phyloP scores from a whole-genome alignment of 2,329 filamentous ascomycete genomes.

The Paecilomyces sp. region DNA sequence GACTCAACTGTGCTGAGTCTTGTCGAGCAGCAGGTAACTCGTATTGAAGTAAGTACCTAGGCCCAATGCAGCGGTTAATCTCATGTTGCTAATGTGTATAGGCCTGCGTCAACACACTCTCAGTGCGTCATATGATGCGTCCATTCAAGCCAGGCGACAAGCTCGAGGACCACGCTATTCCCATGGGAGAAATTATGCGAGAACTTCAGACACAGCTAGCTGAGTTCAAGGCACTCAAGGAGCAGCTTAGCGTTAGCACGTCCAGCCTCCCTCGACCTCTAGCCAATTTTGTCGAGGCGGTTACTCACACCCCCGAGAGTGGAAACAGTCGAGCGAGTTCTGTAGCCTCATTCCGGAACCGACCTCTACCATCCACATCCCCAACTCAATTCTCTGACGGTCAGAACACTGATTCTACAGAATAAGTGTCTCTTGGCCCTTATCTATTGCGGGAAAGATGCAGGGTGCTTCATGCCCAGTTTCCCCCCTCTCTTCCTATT shows the following conservation, averaged over 20 bases:
- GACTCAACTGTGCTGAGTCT: constrained; percentile 84
- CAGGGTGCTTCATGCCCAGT: neutral
- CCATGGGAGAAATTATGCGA: constrained; percentile 61
- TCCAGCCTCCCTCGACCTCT: constrained; percentile 12
- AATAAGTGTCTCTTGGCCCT: neutral
- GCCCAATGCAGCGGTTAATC: neutral
- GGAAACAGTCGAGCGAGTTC: neutral
- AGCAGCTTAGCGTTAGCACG: constrained; percentile 25
- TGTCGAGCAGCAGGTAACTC: constrained; percentile 87
- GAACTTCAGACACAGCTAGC: constrained; percentile 34
- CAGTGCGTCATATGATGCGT: constrained; percentile 69
- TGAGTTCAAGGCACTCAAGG: constrained; percentile 34
- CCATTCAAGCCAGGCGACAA: constrained; percentile 57
- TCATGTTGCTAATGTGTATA: constrained; percentile 30
- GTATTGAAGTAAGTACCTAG: constrained; percentile 73
- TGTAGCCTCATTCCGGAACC: neutral
- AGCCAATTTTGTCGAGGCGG: constrained; percentile 7
- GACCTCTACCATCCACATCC: neutral
- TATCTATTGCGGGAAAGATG: neutral
- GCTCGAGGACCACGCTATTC: constrained; percentile 66
- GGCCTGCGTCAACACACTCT: constrained; percentile 74
- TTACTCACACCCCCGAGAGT: neutral
- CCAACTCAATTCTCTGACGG: neutral
- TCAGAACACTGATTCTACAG: neutral
- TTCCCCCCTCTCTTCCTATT: neutral